These are phyloP conservation scores for Penicillium glabrum DNA, from an alignment of 2,329 filamentous ascomycete species.

Conservation along the genomic window DNA sequence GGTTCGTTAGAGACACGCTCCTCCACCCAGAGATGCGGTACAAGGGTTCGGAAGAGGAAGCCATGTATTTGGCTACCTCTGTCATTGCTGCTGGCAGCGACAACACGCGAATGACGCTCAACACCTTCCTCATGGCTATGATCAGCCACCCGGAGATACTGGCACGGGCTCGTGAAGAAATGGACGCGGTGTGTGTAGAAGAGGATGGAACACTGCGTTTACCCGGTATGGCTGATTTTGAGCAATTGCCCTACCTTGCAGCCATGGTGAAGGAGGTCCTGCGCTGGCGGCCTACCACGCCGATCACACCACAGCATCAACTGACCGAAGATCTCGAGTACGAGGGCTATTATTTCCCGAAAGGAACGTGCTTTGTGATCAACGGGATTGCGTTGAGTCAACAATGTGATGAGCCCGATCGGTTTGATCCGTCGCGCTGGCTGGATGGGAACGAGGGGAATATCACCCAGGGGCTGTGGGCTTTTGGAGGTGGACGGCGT, in stretches of 20 bases:
- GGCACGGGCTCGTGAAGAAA: slow-evolving; percentile 17
- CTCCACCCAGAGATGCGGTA: slow-evolving; percentile 30
- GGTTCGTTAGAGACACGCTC: slow-evolving; percentile 37
- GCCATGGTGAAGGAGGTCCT: slow-evolving; percentile 30
- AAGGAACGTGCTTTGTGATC: slow-evolving; percentile 32
- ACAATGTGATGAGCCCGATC: slow-evolving; percentile 30
- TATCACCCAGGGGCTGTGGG: slow-evolving; percentile 30
- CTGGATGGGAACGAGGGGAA: slow-evolving; percentile 34
- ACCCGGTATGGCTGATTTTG: slow-evolving; percentile 23
- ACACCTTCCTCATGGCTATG: slow-evolving; percentile 32
- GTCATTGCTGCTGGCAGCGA: slow-evolving; percentile 48
- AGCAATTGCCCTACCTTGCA: slow-evolving; percentile 25
- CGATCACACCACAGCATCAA: slow-evolving; percentile 24
- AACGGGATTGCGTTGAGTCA: slow-evolving; percentile 32
- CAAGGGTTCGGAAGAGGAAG: slow-evolving; percentile 34
- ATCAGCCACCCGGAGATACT: slow-evolving; percentile 25
- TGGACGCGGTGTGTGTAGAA: neutral
- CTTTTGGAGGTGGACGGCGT: slow-evolving; percentile 38
- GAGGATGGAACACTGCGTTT: slow-evolving; percentile 13
- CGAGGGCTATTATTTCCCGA: slow-evolving; percentile 29
- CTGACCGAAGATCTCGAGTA: slow-evolving; percentile 28
- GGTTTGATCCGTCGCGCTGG: slow-evolving; percentile 39
- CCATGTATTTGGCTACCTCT: slow-evolving; percentile 43
- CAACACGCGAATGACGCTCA: slow-evolving; percentile 42
- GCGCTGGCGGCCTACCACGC: slow-evolving; percentile 31